phyloP scores from a whole-genome alignment of 1,284 basidiomycete species.

The Melampsora larici-populina region DNA sequence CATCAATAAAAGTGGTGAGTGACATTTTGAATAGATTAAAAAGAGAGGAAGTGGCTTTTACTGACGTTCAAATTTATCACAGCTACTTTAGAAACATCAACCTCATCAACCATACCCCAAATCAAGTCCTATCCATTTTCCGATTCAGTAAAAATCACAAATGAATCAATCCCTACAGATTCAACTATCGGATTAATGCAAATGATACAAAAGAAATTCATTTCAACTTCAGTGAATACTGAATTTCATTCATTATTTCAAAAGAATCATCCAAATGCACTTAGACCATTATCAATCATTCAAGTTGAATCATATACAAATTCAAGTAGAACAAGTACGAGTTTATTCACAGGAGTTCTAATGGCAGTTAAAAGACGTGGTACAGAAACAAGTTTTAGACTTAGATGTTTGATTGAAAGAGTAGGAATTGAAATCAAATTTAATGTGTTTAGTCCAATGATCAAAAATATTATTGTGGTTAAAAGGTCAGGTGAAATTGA shows the following conservation, averaged over 20 bases:
- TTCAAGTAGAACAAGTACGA: slow-evolving; percentile 11
- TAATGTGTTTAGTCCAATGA: slow-evolving; percentile 29
- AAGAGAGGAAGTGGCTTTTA: too few species aligned
- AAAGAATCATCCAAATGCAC: slow-evolving; percentile 26
- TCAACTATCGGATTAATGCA: slow-evolving; percentile 26
- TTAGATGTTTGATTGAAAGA: slow-evolving; percentile 21
- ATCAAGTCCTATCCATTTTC: slow-evolving; percentile 22
- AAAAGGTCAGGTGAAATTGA: slow-evolving; percentile 17
- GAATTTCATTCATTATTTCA: slow-evolving; percentile 26
- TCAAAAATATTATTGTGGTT: slow-evolving; percentile 35
- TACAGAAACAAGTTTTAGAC: slow-evolving; percentile 21
- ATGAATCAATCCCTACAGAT: neutral
- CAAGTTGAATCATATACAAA: slow-evolving; percentile 27
- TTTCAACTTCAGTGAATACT: slow-evolving; percentile 12
- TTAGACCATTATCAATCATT: slow-evolving; percentile 25
- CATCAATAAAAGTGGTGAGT: too few species aligned
- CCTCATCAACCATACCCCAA: neutral
- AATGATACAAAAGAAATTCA: slow-evolving; percentile 29
- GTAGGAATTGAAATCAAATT: slow-evolving; percentile 35
- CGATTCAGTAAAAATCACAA: slow-evolving; percentile 4
- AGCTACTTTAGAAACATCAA: too few species aligned
- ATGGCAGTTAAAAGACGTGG: slow-evolving; percentile 20
- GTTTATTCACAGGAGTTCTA: slow-evolving; percentile 24
- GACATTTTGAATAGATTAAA: too few species aligned
- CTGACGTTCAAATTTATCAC: too few species aligned